These are phyloP conservation scores for Trichoderma koningiopsis DNA, from an alignment of 2,329 filamentous ascomycete species.

Conservation along the genomic window DNA sequence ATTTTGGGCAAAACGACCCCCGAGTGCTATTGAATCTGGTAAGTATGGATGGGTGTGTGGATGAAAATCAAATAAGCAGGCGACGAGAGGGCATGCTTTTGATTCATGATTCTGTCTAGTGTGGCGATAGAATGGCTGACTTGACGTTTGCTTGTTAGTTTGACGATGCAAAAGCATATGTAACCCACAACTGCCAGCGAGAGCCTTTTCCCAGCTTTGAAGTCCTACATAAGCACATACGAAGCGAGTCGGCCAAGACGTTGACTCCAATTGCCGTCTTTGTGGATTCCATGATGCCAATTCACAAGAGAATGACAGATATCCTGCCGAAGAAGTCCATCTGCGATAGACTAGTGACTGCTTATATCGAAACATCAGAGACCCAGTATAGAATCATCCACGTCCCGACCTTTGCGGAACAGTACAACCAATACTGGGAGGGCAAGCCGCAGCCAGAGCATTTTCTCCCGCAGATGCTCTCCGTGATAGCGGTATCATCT, in stretches of 20 bases:
- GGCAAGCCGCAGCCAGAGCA: slow-evolving; percentile 49
- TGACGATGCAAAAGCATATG: slow-evolving; percentile 55
- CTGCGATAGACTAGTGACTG: slow-evolving; percentile 53
- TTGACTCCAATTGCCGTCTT: slow-evolving; percentile 57
- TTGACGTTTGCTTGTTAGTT: slow-evolving; percentile 43
- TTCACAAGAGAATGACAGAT: slow-evolving; percentile 60
- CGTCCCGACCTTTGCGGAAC: slow-evolving; percentile 52
- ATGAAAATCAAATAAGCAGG: background rate
- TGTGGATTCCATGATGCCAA: slow-evolving; percentile 60
- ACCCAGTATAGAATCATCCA: slow-evolving; percentile 58
- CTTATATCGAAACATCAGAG: slow-evolving; percentile 55
- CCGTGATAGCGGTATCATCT: slow-evolving; percentile 56
- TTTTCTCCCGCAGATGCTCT: slow-evolving; percentile 57
- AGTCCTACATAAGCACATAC: slow-evolving; percentile 51
- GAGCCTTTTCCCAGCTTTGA: slow-evolving; percentile 50
- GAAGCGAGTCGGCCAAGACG: slow-evolving; percentile 50
- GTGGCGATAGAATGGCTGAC: slow-evolving; percentile 1
- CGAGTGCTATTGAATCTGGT: slow-evolving; percentile 58
- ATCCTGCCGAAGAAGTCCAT: slow-evolving; percentile 54
- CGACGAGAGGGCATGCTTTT: background rate
- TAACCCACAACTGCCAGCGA: slow-evolving; percentile 42
- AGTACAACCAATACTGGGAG: slow-evolving; percentile 57
- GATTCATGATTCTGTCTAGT: background rate
- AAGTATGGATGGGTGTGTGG: slow-evolving; percentile 29
- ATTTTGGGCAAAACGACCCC: slow-evolving; percentile 56